phyloP scores from a whole-genome alignment of 768 basidiomycete species.

The Boletus rubroflammeus region DNA sequence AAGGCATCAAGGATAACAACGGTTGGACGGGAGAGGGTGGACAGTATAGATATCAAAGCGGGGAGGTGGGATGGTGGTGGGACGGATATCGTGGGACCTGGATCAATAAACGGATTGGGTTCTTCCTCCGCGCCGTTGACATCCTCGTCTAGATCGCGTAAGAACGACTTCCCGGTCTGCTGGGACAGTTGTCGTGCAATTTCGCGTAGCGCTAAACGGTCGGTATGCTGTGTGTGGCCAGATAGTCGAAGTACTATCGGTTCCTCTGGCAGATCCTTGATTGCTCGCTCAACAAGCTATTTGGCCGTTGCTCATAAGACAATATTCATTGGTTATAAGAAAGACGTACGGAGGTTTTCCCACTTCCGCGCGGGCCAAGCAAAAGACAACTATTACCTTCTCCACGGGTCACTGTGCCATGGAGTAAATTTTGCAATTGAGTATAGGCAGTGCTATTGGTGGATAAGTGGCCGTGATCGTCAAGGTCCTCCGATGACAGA shows the following conservation, averaged over 20 bases:
- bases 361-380: slow-evolving; percentile 80
- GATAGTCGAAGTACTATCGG: slow-evolving; percentile 80
- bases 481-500: slow-evolving; percentile 21
- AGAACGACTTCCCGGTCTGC: slow-evolving; percentile 65
- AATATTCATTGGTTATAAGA: not conserved
- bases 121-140: slow-evolving; percentile 36
- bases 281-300: slow-evolving; percentile 60
- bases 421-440: slow-evolving; percentile 61
- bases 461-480: slow-evolving; percentile 34
- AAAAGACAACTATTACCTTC: slow-evolving; percentile 95
- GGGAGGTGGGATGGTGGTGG: slow-evolving; percentile 71
- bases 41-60: slow-evolving; percentile 68
- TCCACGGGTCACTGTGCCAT: slow-evolving; percentile 70
- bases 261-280: slow-evolving; percentile 42
- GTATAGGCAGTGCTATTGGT: slow-evolving; percentile 52
- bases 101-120: slow-evolving; percentile 51
- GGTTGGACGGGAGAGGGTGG: slow-evolving; percentile 75
- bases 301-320: slow-evolving; percentile 1
- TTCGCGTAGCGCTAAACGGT: slow-evolving; percentile 87
- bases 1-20: slow-evolving; percentile 87
- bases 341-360: slow-evolving; percentile 67
- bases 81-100: slow-evolving; percentile 35
- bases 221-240: slow-evolving; percentile 81
- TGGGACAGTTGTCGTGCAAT: slow-evolving; percentile 80
- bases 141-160: slow-evolving; percentile 35